Conservation (phyloP, 768 basidiomycete genomes). For the Lyophyllum atratum region DNA sequence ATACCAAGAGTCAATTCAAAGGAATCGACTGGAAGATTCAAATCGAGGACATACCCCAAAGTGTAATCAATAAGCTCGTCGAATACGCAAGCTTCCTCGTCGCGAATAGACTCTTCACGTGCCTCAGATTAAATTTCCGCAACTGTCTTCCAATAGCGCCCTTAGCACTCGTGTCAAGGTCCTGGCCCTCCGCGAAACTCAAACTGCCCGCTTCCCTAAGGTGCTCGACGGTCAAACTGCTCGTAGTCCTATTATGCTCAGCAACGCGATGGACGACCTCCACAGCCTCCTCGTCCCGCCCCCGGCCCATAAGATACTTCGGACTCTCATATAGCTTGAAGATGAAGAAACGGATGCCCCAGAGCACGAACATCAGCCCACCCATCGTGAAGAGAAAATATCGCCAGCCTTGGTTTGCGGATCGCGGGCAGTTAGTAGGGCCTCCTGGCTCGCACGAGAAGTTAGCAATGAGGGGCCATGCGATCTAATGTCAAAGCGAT, state of each 20-base stretch:
- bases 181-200: constrained; percentile 1
- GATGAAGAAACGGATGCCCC: constrained; percentile 61
- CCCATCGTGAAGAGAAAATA: constrained; percentile 78
- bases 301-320: constrained; percentile 71
- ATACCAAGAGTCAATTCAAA: background rate
- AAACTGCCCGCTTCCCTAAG: constrained; percentile 32
- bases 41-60: constrained; percentile 38
- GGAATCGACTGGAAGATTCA: background rate
- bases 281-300: constrained; percentile 61
- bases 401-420: constrained; percentile 72
- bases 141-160: constrained; percentile 38
- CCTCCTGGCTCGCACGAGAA: constrained; percentile 53
- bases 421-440: constrained; percentile 39
- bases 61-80: constrained; percentile 60
- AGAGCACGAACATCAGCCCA: constrained; percentile 65
- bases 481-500: constrained; percentile 45
- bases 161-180: constrained; percentile 14
- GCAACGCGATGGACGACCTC: constrained; percentile 65
- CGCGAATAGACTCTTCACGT: constrained; percentile 64
- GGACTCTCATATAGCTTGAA: constrained; percentile 74
- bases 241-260: constrained; percentile 54
- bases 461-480: constrained; percentile 74
- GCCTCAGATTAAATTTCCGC: constrained; percentile 30
- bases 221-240: constrained; percentile 51
- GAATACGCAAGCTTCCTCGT: constrained; percentile 66